Evolutionary conservation across 108 stramenopile genomes (phyloP), one percentile per base, ranked within the genome.

Genomic region (Licmophora abbreviata): DNA sequence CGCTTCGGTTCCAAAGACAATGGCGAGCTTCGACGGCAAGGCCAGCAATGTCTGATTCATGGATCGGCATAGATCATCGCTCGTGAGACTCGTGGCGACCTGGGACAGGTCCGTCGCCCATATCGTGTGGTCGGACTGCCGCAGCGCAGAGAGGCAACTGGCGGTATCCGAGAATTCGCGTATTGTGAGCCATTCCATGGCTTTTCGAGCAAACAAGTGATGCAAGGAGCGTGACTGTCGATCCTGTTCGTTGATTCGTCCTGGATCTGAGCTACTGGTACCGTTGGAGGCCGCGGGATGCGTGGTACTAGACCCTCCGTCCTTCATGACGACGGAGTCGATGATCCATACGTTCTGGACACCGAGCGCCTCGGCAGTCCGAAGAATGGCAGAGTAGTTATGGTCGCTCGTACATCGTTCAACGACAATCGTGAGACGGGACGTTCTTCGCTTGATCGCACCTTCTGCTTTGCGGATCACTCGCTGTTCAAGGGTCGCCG

Each of bases 1-100:
- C 11, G 84, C 76, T 69, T 95, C 94, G 1, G 88, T 92, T 31
- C 94, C 94, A 63, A 95, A 79, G 3, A 90, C 88, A 55, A 95
- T 73, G 27, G 94, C 94, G 18, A 95, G 48, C 50, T 82, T 83
- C n/a, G 71, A 57, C 6, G 94, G 94, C n/a, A 93, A 54, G 17
- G 64, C 12, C 14, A 2, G 18, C 28, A 2, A 31, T 70, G 62
- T 28, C n/a, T n/a, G n/a, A n/a, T n/a, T n/a, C n/a, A n/a, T 52
- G n/a, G 42, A 47, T 10, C 34, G 60, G 57, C 47, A 49, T 10
- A 81, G 32, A 7, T 33, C 76, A 29, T 66, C 59, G 18, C 45
- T 58, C 3, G 67, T 70, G 34, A 88, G 44, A 44, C 78, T 72
- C 28, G 64, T 59, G 6, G 92, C 92, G 54, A 72, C 71, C 65